Base-by-base conservation (phyloP, 139 green algal species). In the Tetradesmus obliquus region DNA sequence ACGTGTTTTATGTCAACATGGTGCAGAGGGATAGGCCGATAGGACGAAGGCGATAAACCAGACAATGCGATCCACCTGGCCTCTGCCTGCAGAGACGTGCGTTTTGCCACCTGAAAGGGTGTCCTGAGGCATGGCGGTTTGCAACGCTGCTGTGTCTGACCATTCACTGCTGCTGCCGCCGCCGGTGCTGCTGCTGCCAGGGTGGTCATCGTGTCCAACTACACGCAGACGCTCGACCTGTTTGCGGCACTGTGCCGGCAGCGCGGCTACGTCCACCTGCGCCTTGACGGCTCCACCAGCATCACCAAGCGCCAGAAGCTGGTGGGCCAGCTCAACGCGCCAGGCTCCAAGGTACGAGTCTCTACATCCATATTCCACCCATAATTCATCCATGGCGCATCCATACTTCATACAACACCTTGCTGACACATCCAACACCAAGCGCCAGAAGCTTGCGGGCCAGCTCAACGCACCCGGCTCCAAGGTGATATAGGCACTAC, bases 241-340 rank as follows among this genome's bases (percentile, higher is more conserved):
- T 95, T 99, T 54, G 93, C 90, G 2, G 81, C 93, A 89, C 94
- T 99, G 57, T 99, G 98, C 94, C 94, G 96, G 1, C 95, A 99
- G 89, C 93, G 95, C 12, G 81, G 86, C 79, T 99, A 99, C 93
- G 97, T 97, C 17, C 96, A 95, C 66, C 88, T 99, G 88, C 95
- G 97, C 5, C 95, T 99, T 88, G 98, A 99, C 88, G 98, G 98
- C 80, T 96, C 92, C 79, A 99, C 97, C 3, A 95, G 93, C 86
- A 97, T 99, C 87, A 97, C 90, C 92, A 99, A 99, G 95, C 92
- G 98, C 1, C 95, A 99, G 94, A 99, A 99, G 94, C 96, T 99
- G 80, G 98, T 99, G 54, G 95, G 97, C 92, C 88, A 93, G 24
- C 97, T 98, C 92, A 97, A 97, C 51, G 89, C 86, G 10, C 89